phyloP scores from a whole-genome alignment of 2,329 filamentous ascomycete genomes.

The Neofusicoccum parvum region DNA sequence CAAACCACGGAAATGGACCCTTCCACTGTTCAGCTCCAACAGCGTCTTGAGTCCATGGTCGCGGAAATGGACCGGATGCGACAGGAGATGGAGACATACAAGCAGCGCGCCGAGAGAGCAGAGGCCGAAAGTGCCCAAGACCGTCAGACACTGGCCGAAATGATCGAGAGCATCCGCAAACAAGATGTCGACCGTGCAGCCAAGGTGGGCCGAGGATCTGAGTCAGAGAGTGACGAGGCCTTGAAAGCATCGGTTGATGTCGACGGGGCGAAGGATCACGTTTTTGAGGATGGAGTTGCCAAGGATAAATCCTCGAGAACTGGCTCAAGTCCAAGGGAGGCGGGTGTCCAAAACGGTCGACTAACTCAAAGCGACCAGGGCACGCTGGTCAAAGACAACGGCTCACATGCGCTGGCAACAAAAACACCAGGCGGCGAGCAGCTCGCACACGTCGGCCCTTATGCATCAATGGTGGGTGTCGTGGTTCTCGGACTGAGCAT shows the following conservation, averaged over 20 bases:
- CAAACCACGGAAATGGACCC: slow-evolving; percentile 38
- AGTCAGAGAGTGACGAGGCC: slow-evolving; percentile 27
- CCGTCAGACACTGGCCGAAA: slow-evolving; percentile 77
- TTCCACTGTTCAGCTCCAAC: slow-evolving; percentile 59
- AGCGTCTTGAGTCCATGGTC: slow-evolving; percentile 74
- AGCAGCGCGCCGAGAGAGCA: slow-evolving; percentile 74
- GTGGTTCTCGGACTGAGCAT: slow-evolving; percentile 44
- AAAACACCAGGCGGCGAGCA: slow-evolving; percentile 26
- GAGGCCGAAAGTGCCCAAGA: slow-evolving; percentile 75
- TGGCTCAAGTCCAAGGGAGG: slow-evolving; percentile 6
- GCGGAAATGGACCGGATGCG: slow-evolving; percentile 80
- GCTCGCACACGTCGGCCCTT: slow-evolving; percentile 40
- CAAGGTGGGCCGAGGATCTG: slow-evolving; percentile 40
- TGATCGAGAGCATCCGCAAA: slow-evolving; percentile 79
- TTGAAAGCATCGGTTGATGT: slow-evolving; percentile 22
- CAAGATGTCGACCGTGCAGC: slow-evolving; percentile 61
- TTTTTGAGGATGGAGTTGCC: slow-evolving; percentile 10
- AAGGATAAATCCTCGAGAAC: neutral
- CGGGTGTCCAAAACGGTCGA: slow-evolving; percentile 35
- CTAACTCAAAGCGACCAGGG: slow-evolving; percentile 27
- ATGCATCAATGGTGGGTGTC: slow-evolving; percentile 42
- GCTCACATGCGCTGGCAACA: slow-evolving; percentile 29
- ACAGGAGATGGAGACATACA: slow-evolving; percentile 76
- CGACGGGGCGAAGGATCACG: slow-evolving; percentile 28
- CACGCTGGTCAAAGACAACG: slow-evolving; percentile 32